Percentiles rank a stretch among this genome's conserved stretches.
Conservation (phyloP, 148 eudicot species). For the Diospyros lotus region DNA sequence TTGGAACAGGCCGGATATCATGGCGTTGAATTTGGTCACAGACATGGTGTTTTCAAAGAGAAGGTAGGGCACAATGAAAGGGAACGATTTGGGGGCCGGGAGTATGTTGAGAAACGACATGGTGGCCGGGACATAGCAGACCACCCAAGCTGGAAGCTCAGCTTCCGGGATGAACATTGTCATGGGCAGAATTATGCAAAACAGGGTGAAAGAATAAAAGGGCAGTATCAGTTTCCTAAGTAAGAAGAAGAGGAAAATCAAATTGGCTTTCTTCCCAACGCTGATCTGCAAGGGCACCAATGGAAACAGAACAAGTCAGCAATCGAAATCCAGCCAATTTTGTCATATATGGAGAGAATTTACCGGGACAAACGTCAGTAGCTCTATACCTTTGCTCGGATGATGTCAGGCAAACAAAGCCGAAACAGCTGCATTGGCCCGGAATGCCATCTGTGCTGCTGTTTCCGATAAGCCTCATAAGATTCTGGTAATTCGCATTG, state of each 20-base stretch:
- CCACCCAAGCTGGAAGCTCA: conserved; percentile 85
- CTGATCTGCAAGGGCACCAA: conserved; percentile 55
- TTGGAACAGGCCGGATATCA: conserved; percentile 95
- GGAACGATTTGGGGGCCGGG: conserved; percentile 94
- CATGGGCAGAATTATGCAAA: conserved; percentile 94
- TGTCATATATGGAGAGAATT: not conserved
- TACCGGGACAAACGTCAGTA: not conserved
- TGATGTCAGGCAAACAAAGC: conserved; percentile 81
- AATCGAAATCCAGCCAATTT: conserved; percentile 5
- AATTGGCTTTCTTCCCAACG: conserved; percentile 77
- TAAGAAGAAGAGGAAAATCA: conserved; percentile 91
- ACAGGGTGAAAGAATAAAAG: conserved; percentile 91
- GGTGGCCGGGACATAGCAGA: conserved; percentile 82
- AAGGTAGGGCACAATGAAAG: conserved; percentile 93
- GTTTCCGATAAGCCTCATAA: conserved; percentile 92
- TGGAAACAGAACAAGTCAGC: conserved; percentile 7
- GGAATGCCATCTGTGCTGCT: conserved; percentile 98
- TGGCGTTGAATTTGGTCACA: conserved; percentile 94
- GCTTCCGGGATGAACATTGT: conserved; percentile 98
- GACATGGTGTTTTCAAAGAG: conserved; percentile 99
- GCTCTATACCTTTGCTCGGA: conserved; percentile 65
- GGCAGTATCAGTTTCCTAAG: conserved; percentile 85
- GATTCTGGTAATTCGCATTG: conserved; percentile 97
- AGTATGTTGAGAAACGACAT: conserved; percentile 90
- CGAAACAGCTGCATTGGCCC: conserved; percentile 99